Conservation (phyloP, 2,329 filamentous ascomycete genomes). For the Aspergillus arachidicola region DNA sequence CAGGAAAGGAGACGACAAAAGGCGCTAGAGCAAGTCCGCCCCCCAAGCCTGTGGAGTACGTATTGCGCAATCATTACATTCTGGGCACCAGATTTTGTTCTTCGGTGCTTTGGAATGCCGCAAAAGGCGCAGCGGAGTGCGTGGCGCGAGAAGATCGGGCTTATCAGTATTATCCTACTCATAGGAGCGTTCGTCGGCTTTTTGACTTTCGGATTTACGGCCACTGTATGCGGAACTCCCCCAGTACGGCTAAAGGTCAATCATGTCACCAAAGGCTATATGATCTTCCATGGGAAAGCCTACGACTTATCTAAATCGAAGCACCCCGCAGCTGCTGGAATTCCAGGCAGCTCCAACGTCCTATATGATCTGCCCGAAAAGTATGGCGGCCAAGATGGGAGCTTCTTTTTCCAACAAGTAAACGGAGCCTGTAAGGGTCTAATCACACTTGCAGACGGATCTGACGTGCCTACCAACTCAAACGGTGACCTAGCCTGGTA, state of each 20-base stretch:
- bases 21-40: slow-evolving; percentile 66
- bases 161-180: slow-evolving; percentile 87
- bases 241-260: slow-evolving; percentile 77
- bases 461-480: slow-evolving; percentile 76
- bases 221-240: slow-evolving; percentile 77
- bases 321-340: slow-evolving; percentile 79
- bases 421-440: slow-evolving; percentile 94
- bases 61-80: slow-evolving; percentile 95
- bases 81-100: slow-evolving; percentile 84
- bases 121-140: slow-evolving; percentile 85
- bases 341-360: slow-evolving; percentile 74
- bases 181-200: slow-evolving; percentile 92
- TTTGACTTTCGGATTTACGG: slow-evolving; percentile 93
- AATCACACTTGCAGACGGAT: slow-evolving; percentile 71
- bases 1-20: slow-evolving; percentile 64
- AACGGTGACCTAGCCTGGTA: slow-evolving; percentile 88
- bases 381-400: slow-evolving; percentile 86
- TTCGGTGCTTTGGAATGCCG: slow-evolving; percentile 83
- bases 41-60: slow-evolving; percentile 89
- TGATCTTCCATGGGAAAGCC: slow-evolving; percentile 94
- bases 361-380: slow-evolving; percentile 82
- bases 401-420: slow-evolving; percentile 97
- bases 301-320: slow-evolving; percentile 78
- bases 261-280: slow-evolving; percentile 76
- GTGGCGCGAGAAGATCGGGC: slow-evolving; percentile 97